A percentile compares a stretch with the other conserved stretches of the same genome.
Evolutionary conservation across 371 early-diverging fungal genomes (phyloP).

Genomic region (Mucor plumbeus): DNA sequence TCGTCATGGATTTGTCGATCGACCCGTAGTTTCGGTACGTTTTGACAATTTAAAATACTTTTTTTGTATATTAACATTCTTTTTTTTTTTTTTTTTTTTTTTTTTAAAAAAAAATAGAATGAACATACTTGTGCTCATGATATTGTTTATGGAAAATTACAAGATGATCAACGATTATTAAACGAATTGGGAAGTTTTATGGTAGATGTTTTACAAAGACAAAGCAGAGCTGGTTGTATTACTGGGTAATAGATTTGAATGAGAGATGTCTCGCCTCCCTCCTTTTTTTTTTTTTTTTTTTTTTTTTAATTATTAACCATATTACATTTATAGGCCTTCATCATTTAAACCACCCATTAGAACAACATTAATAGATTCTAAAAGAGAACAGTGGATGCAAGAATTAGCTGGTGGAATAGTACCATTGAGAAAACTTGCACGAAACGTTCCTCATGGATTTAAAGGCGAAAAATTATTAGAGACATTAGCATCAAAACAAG

Average conservation of each 20-base stretch:
- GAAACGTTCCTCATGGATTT: constrained; percentile 68
- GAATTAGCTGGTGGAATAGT: constrained; percentile 60
- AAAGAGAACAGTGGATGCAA: constrained; percentile 66
- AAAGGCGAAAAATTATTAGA: constrained; percentile 73
- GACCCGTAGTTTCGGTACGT: constrained; percentile 55
- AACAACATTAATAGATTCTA: constrained; percentile 58
- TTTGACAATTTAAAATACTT: neutral
- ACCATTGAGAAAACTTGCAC: constrained; percentile 62
- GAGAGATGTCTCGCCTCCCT: too few species aligned
- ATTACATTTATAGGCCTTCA: constrained; percentile 40
- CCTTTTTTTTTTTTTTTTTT: too few species aligned
- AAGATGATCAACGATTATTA: constrained; percentile 56
- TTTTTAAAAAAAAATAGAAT: constrained; percentile 28
- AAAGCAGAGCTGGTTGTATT: constrained; percentile 55
- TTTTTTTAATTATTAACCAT: too few species aligned
- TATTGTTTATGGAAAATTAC: constrained; percentile 53
- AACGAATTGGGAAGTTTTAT: constrained; percentile 62
- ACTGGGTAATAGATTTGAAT: constrained; percentile 45
- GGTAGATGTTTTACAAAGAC: constrained; percentile 62
- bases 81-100: too few species aligned
- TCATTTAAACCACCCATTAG: constrained; percentile 65
- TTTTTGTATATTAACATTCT: too few species aligned
- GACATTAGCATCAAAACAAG: constrained; percentile 58
- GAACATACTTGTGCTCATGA: constrained; percentile 60
- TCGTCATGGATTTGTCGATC: constrained; percentile 73